phyloP scores from a whole-genome alignment of 192 early-diverging fungal genomes.

The Glomus cerebriforme region DNA sequence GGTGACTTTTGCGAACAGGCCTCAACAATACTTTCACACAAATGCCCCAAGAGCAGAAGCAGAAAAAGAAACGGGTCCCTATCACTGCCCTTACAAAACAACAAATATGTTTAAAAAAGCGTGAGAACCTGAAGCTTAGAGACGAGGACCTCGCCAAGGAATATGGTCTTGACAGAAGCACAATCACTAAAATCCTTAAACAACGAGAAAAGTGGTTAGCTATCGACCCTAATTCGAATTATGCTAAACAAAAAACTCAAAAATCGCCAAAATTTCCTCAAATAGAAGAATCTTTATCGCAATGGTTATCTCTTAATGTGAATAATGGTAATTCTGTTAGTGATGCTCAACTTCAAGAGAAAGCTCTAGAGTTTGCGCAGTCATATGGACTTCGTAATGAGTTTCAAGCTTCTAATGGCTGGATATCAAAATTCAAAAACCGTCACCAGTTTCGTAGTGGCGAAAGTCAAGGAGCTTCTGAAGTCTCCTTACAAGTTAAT shows the following conservation, averaged over 20 bases:
- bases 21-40: slow-evolving; percentile 6
- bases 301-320: not conserved
- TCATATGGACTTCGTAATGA: slow-evolving; percentile 27
- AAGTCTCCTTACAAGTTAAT: slow-evolving; percentile 21
- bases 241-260: slow-evolving; percentile 33
- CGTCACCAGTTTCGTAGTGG: slow-evolving; percentile 24
- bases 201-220: slow-evolving; percentile 31
- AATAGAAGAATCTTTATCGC: slow-evolving; percentile 20
- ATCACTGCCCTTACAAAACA: slow-evolving; percentile 33
- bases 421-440: slow-evolving; percentile 32
- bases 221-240: slow-evolving; percentile 30
- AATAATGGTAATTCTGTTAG: slow-evolving; percentile 9
- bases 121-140: slow-evolving; percentile 27
- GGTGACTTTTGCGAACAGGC: slow-evolving; percentile 25
- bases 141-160: slow-evolving; percentile 33
- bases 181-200: slow-evolving; percentile 33
- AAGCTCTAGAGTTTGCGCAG: slow-evolving; percentile 29
- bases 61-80: slow-evolving; percentile 34
- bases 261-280: slow-evolving; percentile 35
- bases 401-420: slow-evolving; percentile 34
- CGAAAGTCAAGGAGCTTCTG: not conserved
- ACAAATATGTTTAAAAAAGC: slow-evolving; percentile 30
- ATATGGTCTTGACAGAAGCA: slow-evolving; percentile 32
- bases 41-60: slow-evolving; percentile 35
- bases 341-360: slow-evolving; percentile 26